Evolutionary conservation across 176 grass and related monocot genomes (phyloP).

Genomic region (Oryza brachyantha): DNA sequence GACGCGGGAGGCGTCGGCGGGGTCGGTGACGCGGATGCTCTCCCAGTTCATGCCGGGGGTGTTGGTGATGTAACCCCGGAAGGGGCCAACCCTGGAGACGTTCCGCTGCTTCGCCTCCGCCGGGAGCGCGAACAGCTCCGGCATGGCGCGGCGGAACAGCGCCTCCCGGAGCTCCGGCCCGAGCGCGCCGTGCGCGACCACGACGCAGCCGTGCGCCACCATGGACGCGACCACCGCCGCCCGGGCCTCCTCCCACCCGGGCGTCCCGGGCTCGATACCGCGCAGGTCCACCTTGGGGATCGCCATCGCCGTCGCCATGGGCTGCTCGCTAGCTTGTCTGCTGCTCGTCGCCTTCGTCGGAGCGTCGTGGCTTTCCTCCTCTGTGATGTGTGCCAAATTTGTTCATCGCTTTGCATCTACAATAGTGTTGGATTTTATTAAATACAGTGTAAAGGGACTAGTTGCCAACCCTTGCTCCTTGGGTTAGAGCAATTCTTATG

Average conservation of each 20-base stretch:
- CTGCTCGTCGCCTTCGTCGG: too few species aligned
- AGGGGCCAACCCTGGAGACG: not conserved
- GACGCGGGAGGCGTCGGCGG: not conserved
- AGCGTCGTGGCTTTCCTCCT: too few species aligned
- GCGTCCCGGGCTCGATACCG: not conserved
- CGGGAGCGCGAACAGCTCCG: slow-evolving; percentile 41
- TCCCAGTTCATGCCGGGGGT: slow-evolving; percentile 21
- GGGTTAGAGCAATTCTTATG: too few species aligned
- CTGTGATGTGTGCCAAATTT: too few species aligned
- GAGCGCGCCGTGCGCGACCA: slow-evolving; percentile 23
- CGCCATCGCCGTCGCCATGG: too few species aligned
- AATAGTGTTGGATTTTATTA: too few species aligned
- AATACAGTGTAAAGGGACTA: too few species aligned
- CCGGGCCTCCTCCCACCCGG: slow-evolving; percentile 26
- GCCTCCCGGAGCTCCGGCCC: slow-evolving; percentile 15
- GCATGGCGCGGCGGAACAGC: slow-evolving; percentile 21
- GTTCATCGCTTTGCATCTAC: too few species aligned
- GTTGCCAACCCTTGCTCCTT: too few species aligned
- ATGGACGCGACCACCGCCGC: slow-evolving; percentile 27
- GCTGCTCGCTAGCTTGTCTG: too few species aligned
- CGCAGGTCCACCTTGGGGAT: too few species aligned
- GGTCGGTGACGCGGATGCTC: slow-evolving; percentile 18
- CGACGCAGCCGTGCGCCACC: slow-evolving; percentile 38
- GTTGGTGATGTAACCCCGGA: slow-evolving; percentile 30
- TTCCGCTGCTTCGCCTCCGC: slow-evolving; percentile 21